A percentile compares a stretch with the other conserved stretches of the same genome.
Conservation (phyloP, 306 rosid species). For the Bauhinia variegata region DNA sequence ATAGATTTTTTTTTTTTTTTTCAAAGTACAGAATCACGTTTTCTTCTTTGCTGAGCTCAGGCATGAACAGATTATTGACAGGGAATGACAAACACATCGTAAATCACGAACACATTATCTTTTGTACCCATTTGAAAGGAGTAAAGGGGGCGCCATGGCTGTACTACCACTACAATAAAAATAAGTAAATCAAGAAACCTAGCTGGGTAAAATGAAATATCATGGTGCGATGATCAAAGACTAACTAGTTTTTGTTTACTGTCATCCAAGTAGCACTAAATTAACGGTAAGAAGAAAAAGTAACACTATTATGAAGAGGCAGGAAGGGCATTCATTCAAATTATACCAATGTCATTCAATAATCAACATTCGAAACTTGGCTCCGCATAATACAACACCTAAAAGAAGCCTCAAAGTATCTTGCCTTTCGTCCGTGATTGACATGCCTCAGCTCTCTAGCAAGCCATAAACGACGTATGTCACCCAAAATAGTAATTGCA, state of each 20-base stretch:
- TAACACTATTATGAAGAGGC: background rate
- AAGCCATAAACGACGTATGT: slow-evolving; percentile 1
- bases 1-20: too few species aligned
- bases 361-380: background rate
- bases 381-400: background rate
- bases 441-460: slow-evolving; percentile 7
- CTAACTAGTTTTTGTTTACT: background rate
- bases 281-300: too few species aligned
- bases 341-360: background rate
- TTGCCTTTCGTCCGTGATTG: slow-evolving; percentile 1
- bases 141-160: background rate
- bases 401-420: background rate
- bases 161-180: background rate
- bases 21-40: too few species aligned
- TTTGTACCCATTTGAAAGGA: background rate
- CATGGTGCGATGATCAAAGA: background rate
- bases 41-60: too few species aligned
- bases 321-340: background rate
- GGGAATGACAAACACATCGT: too few species aligned
- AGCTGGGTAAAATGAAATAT: background rate
- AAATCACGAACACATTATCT: too few species aligned
- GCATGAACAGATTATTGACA: too few species aligned
- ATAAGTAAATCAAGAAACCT: background rate
- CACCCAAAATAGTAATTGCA: background rate
- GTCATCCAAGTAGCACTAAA: background rate